A percentile compares a stretch with the other conserved stretches of the same genome.
Conservation (phyloP, 306 rosid species). For the Cucurbita argyrosperma region DNA sequence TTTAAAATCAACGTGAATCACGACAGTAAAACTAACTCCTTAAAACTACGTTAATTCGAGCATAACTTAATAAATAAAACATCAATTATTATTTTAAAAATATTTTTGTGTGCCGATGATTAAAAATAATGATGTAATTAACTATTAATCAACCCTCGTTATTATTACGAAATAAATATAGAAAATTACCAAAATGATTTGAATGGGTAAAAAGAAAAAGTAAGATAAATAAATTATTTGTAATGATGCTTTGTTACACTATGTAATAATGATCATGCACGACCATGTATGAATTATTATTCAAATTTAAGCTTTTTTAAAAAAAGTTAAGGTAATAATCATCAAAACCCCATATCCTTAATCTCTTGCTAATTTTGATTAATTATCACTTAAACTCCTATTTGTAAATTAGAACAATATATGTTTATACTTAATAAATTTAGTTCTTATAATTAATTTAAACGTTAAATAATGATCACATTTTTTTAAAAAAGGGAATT, state of each 20-base stretch:
- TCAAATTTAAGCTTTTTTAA: neutral
- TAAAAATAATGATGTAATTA: neutral
- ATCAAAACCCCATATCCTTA: neutral
- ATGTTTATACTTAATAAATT: too few relatives aligned
- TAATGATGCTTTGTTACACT: conserved; percentile 3
- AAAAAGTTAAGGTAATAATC: neutral
- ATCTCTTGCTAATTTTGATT: neutral
- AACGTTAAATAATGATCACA: too few relatives aligned
- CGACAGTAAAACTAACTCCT: too few relatives aligned
- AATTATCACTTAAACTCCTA: neutral
- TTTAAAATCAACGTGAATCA: neutral
- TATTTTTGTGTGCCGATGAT: neutral
- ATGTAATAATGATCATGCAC: conserved; percentile 1
- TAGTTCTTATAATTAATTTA: too few relatives aligned
- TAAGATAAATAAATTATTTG: neutral
- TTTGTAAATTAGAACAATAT: neutral
- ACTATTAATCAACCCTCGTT: neutral
- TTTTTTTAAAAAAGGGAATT: too few relatives aligned
- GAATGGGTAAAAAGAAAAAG: neutral
- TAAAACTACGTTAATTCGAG: too few relatives aligned
- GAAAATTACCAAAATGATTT: conserved; percentile 6
- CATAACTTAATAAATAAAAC: too few relatives aligned
- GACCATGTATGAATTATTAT: neutral
- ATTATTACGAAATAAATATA: neutral
- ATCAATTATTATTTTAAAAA: too few relatives aligned